Base-by-base conservation (phyloP, 805 yeast genomes). In the Ogataea salicorniae region DNA sequence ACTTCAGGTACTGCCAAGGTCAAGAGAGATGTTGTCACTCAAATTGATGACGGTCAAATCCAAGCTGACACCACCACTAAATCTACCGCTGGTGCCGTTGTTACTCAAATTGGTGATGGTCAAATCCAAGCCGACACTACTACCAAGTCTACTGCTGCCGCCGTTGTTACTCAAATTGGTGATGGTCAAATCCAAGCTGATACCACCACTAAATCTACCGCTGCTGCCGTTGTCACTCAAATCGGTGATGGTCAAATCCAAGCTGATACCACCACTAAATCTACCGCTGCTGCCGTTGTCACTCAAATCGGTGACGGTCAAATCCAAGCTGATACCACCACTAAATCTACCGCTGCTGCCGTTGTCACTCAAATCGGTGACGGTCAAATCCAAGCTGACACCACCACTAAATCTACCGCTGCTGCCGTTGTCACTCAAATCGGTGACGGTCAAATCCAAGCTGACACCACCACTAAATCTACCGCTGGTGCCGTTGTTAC, bases 391-490 rank as follows among this genome's bases (percentile, higher is more conserved):
- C 64, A 60, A 46, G 64, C 60, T 36, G 46, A 53, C 39, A 42
- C 56, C 29, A 37, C 43, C 11, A 31, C 43, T 14, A 43, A 37
- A 33, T 39, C 46, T 26, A 38, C 45, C 17, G 34, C 47, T 31
- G 43, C 46, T 34, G 36, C 18, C 15, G 47, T 40, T 34, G 41
- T 34, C 16, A 37, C 73, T 58, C 77, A 72, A 61, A 74, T 72
- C 42, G 67, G 69, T 51, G 79, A 73, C 51, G 80, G 80, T 53
- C 80, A 76, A 62, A 63, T 73, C 54, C 77, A 75, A 61, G 61
- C 57, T 26, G 45, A 46, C 46, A 57, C 69, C 46, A 53, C 72
- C 26, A 67, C 55, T 35, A 15, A 47, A 23, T 16, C 46, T 20
- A 61, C 64, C 17, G 40, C 45, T 15, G 44, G 49, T 43, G 47